These are phyloP conservation scores for Leishmania guyanensis DNA, from an alignment of 208 protist genomes.

Conservation along the genomic window DNA sequence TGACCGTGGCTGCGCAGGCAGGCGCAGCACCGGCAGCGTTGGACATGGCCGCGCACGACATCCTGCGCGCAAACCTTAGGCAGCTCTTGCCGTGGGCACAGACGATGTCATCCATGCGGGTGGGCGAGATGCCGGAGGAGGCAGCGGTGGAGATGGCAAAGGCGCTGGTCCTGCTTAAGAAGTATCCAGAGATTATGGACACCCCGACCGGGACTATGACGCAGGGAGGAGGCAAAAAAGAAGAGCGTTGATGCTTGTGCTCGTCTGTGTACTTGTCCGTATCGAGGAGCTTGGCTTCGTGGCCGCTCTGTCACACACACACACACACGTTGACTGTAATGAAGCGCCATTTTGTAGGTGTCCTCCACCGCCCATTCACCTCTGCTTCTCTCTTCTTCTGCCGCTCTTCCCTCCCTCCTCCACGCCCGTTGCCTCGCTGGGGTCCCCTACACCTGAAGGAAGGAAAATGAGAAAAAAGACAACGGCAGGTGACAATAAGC, in stretches of 20 bases:
- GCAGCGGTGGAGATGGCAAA: not conserved
- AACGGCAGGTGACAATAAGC: not conserved
- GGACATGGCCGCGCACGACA: not conserved
- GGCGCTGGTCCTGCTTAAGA: conserved; percentile 17
- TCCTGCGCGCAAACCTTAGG: not conserved
- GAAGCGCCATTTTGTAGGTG: not conserved
- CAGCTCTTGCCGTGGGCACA: conserved; percentile 12
- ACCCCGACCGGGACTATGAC: no score
- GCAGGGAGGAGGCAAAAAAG: not conserved
- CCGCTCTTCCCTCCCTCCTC: not conserved
- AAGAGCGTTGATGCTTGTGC: not conserved
- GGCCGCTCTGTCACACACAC: not conserved
- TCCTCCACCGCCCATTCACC: not conserved
- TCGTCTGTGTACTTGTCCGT: not conserved
- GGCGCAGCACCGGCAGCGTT: not conserved
- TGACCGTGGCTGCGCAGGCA: not conserved
- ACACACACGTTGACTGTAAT: not conserved
- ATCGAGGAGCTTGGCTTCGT: not conserved
- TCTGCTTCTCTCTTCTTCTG: not conserved
- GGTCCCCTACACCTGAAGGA: not conserved
- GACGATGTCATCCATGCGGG: not conserved
- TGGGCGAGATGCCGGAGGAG: conserved; percentile 11
- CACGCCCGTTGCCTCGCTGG: not conserved
- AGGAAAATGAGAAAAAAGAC: not conserved
- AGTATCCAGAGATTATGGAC: conserved; percentile 14